A percentile compares a stretch with the other conserved stretches of the same genome.
These are phyloP conservation scores for Fusarium setosum DNA, from an alignment of 2,329 filamentous ascomycete species.

Conservation along the genomic window DNA sequence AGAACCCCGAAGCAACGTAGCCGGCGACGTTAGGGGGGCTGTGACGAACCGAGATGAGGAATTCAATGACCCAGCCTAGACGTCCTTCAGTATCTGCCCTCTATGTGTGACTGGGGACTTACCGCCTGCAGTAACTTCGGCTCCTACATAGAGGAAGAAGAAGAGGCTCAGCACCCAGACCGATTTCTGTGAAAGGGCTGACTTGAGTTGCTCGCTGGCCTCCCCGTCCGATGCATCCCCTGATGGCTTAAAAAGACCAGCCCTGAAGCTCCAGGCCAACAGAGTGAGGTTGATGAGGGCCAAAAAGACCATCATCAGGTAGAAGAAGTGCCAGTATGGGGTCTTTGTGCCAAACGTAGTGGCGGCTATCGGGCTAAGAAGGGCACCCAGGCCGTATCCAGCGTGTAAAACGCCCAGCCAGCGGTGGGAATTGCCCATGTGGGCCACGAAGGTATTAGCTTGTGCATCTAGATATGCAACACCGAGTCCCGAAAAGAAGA, in stretches of 20 bases:
- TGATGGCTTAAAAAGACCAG: too few relatives aligned
- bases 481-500: not conserved
- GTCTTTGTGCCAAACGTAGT: not conserved
- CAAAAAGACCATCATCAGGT: not conserved
- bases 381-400: not conserved
- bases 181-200: not conserved
- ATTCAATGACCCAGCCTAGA: not conserved
- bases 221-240: not conserved
- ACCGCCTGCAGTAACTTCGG: not conserved
- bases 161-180: not conserved
- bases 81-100: accelerated
- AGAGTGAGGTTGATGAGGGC: not conserved
- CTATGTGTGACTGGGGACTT: too few relatives aligned
- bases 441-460: not conserved
- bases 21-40: not conserved
- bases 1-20: not conserved
- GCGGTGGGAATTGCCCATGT: not conserved
- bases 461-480: not conserved
- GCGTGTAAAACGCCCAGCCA: not conserved
- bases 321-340: not conserved
- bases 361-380: not conserved
- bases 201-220: not conserved
- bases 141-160: not conserved
- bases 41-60: not conserved
- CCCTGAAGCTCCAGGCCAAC: too few relatives aligned